Conservation (phyloP, 495 filamentous ascomycete species). For the Trichocladium antarcticum region DNA sequence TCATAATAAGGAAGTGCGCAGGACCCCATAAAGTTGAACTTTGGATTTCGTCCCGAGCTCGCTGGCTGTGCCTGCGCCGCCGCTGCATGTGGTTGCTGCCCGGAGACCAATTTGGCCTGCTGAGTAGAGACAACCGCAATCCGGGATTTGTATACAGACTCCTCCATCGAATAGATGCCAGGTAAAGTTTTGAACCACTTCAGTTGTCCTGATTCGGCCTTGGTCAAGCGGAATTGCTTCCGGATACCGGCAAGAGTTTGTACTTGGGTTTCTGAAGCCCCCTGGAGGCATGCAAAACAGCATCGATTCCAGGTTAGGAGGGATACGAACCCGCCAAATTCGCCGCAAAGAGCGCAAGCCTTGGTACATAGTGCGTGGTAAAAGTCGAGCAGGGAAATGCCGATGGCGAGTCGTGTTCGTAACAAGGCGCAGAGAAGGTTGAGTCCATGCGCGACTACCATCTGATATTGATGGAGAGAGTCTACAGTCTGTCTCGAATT, state of each 20-base stretch:
- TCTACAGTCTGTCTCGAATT: conserved; percentile 27
- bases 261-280: conserved; percentile 22
- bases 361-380: conserved; percentile 29
- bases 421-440: conserved; percentile 33
- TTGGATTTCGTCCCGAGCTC: conserved; percentile 20
- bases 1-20: conserved; percentile 35
- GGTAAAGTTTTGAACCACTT: conserved; percentile 27
- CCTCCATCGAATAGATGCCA: conserved; percentile 28
- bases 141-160: conserved; percentile 21
- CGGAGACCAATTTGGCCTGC: conserved; percentile 21
- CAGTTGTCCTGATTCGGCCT: conserved; percentile 20
- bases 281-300: conserved; percentile 28
- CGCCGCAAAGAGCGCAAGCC: conserved; percentile 25
- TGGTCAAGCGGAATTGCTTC: conserved; percentile 27
- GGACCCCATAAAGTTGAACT: conserved; percentile 28
- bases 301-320: conserved; percentile 29
- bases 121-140: conserved; percentile 26
- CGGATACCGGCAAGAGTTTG: conserved; percentile 23
- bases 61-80: conserved; percentile 10
- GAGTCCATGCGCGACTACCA: conserved; percentile 26
- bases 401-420: conserved; percentile 28
- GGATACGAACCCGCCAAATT: conserved; percentile 29
- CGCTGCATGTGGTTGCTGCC: conserved; percentile 14
- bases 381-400: conserved; percentile 27
- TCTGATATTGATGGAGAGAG: conserved; percentile 28